A percentile compares a stretch with the other conserved stretches of the same genome.
Evolutionary conservation across 768 basidiomycete species (phyloP).

Genomic region (Phylloporus arenicola): DNA sequence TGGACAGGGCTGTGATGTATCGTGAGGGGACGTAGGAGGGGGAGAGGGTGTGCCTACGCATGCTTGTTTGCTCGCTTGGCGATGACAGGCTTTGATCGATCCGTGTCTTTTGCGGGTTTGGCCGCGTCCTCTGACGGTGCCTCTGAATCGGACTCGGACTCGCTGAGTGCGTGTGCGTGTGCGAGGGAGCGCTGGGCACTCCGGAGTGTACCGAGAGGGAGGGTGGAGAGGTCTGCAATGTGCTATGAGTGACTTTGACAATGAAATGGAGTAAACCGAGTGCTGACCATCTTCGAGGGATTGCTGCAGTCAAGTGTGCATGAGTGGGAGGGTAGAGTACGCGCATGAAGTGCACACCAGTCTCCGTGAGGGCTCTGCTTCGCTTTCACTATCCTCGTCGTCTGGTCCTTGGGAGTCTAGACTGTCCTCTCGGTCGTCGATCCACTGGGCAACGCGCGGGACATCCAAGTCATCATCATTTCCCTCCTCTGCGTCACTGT

Average conservation of each 20-base stretch:
- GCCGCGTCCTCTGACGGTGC: neutral
- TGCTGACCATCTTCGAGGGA: constrained; percentile 26
- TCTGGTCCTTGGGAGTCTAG: constrained; percentile 12
- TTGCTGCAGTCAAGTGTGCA: constrained; percentile 10
- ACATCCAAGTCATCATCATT: constrained; percentile 31
- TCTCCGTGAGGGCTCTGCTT: constrained; percentile 9
- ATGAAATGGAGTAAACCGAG: neutral
- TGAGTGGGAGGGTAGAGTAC: neutral
- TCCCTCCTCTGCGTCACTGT: neutral
- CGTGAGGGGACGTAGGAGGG: neutral
- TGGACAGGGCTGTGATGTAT: constrained; percentile 59
- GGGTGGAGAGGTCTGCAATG: constrained; percentile 45
- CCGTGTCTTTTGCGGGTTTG: constrained; percentile 28
- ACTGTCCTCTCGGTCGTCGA: constrained; percentile 37
- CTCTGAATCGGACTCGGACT: constrained; percentile 34
- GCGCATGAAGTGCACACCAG: constrained; percentile 8
- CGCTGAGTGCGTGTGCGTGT: constrained; percentile 35
- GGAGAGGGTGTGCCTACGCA: constrained; percentile 56
- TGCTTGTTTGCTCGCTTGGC: constrained; percentile 73
- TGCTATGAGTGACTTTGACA: constrained; percentile 4
- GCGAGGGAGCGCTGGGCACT: constrained; percentile 57
- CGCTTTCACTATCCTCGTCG: neutral
- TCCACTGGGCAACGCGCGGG: constrained; percentile 59
- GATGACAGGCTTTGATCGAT: constrained; percentile 42
- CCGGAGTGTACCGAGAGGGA: constrained; percentile 62